Conservation (phyloP, 2,329 filamentous ascomycete species). For the Clonostachys byssicola region DNA sequence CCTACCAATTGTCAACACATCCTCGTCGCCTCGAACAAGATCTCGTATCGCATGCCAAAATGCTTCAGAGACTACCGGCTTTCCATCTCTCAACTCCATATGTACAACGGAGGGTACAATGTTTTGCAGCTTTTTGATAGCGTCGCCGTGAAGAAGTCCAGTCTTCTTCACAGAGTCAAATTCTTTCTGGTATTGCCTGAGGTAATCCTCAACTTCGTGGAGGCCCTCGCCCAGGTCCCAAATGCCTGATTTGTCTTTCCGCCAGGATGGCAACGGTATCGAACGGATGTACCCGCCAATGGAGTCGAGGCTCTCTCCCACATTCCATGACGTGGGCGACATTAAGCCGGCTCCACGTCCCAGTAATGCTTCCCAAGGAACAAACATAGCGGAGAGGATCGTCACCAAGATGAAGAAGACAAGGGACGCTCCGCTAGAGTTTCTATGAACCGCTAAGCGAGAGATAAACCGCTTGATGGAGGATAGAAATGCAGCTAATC, state of each 20-base stretch:
- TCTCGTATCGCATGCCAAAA: constrained; percentile 64
- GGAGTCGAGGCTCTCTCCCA: background rate
- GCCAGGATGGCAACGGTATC: background rate
- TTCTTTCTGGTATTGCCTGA: constrained; percentile 18
- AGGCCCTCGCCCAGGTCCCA: constrained; percentile 3
- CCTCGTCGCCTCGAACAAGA: constrained; percentile 43
- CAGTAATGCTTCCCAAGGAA: no score
- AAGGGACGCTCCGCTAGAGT: no score
- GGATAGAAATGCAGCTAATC: no score
- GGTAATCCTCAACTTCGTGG: constrained; percentile 11
- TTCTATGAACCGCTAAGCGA: no score
- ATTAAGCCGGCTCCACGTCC: no score
- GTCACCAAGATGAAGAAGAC: no score
- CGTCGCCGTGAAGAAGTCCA: constrained; percentile 25
- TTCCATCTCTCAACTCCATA: constrained; percentile 47
- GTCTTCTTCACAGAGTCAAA: constrained; percentile 2
- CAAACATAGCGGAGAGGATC: no score
- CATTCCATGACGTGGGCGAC: no score
- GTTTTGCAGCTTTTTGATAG: constrained; percentile 36
- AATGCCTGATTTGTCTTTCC: constrained; percentile 4
- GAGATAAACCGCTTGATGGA: no score
- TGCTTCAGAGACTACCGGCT: constrained; percentile 48
- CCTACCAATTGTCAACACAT: constrained; percentile 40
- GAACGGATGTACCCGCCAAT: background rate
- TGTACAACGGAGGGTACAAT: constrained; percentile 54